Conservation (phyloP, 495 filamentous ascomycete species). For the Aspergillus mulundensis region DNA sequence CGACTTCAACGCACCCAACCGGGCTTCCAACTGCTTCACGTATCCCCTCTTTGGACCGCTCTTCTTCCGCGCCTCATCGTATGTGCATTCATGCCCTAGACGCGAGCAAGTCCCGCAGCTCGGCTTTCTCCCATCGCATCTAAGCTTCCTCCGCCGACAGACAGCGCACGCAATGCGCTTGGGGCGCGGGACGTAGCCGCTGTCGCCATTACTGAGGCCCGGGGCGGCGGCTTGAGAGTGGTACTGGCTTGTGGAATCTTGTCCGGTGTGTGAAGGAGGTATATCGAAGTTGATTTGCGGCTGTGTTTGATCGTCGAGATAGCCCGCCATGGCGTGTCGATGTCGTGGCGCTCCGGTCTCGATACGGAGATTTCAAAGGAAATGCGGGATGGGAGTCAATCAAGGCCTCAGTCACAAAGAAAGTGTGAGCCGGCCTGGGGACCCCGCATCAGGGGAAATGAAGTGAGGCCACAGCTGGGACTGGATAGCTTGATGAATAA, state of each 20-base stretch:
- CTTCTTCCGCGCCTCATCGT: constrained; percentile 95
- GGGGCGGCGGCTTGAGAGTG: constrained; percentile 25
- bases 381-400: not conserved
- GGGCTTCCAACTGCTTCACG: constrained; percentile 93
- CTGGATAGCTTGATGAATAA: constrained; percentile 1
- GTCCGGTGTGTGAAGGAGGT: constrained; percentile 23
- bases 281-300: constrained; percentile 33
- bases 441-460: constrained; percentile 3
- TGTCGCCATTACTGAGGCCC: constrained; percentile 45
- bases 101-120: constrained; percentile 91
- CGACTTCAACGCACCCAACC: constrained; percentile 61
- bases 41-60: constrained; percentile 97
- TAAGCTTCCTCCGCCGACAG: constrained; percentile 88
- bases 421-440: not conserved
- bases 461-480: not conserved
- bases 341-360: constrained; percentile 2
- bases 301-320: constrained; percentile 53
- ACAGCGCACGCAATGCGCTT: constrained; percentile 97
- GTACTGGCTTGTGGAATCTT: constrained; percentile 26
- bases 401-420: constrained; percentile 7
- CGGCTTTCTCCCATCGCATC: constrained; percentile 67
- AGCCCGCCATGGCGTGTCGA: constrained; percentile 29
- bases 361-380: not conserved
- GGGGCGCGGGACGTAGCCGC: constrained; percentile 66
- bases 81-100: constrained; percentile 85